Evolutionary conservation across 2,329 filamentous ascomycete species (phyloP).

Genomic region (Boeremia exigua): DNA sequence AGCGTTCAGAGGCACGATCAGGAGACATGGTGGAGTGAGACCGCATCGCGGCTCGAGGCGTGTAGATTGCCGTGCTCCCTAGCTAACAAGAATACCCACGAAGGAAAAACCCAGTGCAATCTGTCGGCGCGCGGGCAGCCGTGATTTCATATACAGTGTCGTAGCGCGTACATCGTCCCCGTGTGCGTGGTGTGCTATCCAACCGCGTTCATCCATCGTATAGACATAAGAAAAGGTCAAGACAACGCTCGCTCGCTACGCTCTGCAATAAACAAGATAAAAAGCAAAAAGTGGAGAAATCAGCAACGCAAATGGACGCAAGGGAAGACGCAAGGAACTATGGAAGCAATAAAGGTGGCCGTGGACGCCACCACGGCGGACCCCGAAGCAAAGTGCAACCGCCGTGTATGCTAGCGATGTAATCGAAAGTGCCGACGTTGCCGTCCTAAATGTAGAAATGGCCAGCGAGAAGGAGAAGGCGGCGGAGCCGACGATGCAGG

Average conservation of each 20-base stretch:
- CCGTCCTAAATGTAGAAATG: slow-evolving; percentile 40
- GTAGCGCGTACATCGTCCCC: slow-evolving; percentile 11
- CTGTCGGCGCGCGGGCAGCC: slow-evolving; percentile 6
- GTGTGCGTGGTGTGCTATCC: slow-evolving; percentile 1
- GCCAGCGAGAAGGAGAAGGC: slow-evolving; percentile 31
- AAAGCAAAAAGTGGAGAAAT: neutral
- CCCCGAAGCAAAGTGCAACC: slow-evolving; percentile 33
- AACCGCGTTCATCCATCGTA: slow-evolving; percentile 16
- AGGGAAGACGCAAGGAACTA: slow-evolving; percentile 36
- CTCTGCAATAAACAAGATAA: slow-evolving; percentile 30
- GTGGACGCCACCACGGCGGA: slow-evolving; percentile 21
- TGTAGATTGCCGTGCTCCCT: too few species aligned
- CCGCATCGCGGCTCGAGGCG: too few species aligned
- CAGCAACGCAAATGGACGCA: slow-evolving; percentile 30
- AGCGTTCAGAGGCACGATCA: too few species aligned
- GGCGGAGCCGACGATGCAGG: slow-evolving; percentile 43
- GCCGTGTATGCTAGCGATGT: slow-evolving; percentile 39
- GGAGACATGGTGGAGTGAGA: too few species aligned
- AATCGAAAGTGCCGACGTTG: slow-evolving; percentile 35
- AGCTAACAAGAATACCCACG: too few species aligned
- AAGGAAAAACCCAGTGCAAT: slow-evolving; percentile 5
- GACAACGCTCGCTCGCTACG: slow-evolving; percentile 39
- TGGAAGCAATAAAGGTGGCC: slow-evolving; percentile 14
- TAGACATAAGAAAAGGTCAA: slow-evolving; percentile 26
- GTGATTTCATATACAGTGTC: slow-evolving; percentile 16